Base-by-base conservation (phyloP, 805 yeast species). In the Naumovozyma castellii region DNA sequence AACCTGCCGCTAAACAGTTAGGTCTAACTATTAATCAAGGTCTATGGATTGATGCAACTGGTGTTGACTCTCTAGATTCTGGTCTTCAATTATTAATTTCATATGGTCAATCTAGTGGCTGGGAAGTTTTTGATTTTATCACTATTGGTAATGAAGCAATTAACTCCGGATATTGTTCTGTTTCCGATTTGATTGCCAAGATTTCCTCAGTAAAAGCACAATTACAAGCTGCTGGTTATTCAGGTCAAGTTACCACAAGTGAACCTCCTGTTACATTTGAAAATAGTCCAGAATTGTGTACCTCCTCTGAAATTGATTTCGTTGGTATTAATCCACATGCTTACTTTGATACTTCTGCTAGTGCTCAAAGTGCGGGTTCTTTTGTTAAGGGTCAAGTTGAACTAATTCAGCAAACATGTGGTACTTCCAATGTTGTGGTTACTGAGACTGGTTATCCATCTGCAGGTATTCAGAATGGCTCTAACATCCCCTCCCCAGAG, bases 401-500 rank as follows among this genome's bases (percentile, higher is more conserved):
- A 17, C 56, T 78, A 42, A 78, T 78, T 18, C 62, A 71, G 48
- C 62, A 60, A 13, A 63, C 69, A 35, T 87, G 96, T 66, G 61
- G 61, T 38, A 65, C 73, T 20, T 66, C 71, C 59, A 60, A 65
- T 5, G 78, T 84, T 29, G 48, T 67, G 16, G 76, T 87, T 41
- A 79, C 94, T 16, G 96, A 87, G 63, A 86, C 95, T 4, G 96
- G 96, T 34, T 87, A 84, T 59, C 96, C 96, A 51, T 75, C 80
- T 49, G 65, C 68, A 32, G 96, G 96, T 53, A 58, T 56, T 43
- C 66, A 70, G 42, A 77, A 84, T 55, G 96, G 96, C 41, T 63
- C 64, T 37, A 83, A 86, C 49, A 73, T 78, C 31, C 96, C 96
- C 44, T 62, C 76, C 29, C 56, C 62, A 5, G 84, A 57, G 9